Evolutionary conservation across 345 rosid genomes (phyloP).

Genomic region (Sonneratia alba): DNA sequence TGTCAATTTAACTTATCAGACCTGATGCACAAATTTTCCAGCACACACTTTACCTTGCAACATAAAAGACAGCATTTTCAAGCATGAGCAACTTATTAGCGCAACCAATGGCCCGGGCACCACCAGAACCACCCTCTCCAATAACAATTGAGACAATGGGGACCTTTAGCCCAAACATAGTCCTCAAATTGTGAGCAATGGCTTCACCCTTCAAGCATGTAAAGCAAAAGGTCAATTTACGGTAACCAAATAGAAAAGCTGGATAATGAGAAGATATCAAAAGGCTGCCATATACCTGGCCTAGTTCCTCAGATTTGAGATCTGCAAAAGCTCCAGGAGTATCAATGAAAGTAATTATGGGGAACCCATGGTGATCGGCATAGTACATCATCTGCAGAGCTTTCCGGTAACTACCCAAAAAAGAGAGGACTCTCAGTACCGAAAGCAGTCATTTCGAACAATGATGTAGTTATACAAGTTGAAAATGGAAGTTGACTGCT

Average conservation of each 20-base stretch:
- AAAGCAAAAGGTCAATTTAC: slow-evolving; percentile 15
- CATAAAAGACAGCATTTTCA: slow-evolving; percentile 92
- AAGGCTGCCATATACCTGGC: slow-evolving; percentile 16
- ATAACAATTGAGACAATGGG: slow-evolving; percentile 87
- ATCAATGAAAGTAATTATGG: slow-evolving; percentile 24
- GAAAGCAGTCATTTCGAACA: neutral
- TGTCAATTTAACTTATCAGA: no score
- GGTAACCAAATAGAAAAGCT: neutral
- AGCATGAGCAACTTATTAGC: slow-evolving; percentile 89
- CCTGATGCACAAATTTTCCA: no score
- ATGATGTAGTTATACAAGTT: neutral
- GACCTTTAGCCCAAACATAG: slow-evolving; percentile 94
- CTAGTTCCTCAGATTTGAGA: slow-evolving; percentile 33
- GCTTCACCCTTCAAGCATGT: slow-evolving; percentile 76
- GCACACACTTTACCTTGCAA: slow-evolving; percentile 59
- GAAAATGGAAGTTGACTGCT: neutral
- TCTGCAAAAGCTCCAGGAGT: slow-evolving; percentile 39
- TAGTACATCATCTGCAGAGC: slow-evolving; percentile 25
- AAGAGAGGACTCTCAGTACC: neutral
- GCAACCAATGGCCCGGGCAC: slow-evolving; percentile 96
- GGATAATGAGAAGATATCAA: neutral
- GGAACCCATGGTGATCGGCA: slow-evolving; percentile 29
- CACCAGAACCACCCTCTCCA: slow-evolving; percentile 99
- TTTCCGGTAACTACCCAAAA: slow-evolving; percentile 20
- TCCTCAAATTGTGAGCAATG: slow-evolving; percentile 85